Conservation (phyloP, 495 filamentous ascomycete genomes). For the Neurospora terricola region DNA sequence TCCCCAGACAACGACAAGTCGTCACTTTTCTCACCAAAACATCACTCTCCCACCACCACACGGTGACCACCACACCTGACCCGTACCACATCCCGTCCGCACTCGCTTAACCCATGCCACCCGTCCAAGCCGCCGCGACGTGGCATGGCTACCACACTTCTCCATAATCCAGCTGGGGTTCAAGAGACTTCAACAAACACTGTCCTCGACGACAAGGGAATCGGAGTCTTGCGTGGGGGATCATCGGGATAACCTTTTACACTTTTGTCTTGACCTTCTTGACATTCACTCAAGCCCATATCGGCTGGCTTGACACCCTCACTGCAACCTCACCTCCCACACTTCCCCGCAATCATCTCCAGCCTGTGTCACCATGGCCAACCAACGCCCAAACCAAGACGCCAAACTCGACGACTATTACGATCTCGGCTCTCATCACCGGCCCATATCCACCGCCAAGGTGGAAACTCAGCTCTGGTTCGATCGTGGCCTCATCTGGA, state of each 20-base stretch:
- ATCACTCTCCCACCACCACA: too few relatives aligned
- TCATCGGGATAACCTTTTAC: background rate
- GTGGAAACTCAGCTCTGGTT: slow-evolving; percentile 48
- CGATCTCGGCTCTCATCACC: slow-evolving; percentile 45
- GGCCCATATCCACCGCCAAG: slow-evolving; percentile 35
- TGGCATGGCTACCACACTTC: background rate
- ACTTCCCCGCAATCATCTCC: background rate
- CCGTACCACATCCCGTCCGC: background rate
- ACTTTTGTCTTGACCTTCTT: background rate
- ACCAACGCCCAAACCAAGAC: background rate
- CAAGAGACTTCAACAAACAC: background rate
- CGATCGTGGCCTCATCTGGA: slow-evolving; percentile 52
- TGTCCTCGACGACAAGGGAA: background rate
- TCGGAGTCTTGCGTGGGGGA: background rate
- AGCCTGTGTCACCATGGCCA: background rate
- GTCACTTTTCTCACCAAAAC: background rate
- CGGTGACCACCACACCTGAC: background rate
- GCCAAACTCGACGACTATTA: slow-evolving; percentile 32
- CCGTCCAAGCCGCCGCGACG: background rate
- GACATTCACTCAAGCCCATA: background rate
- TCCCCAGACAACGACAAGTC: background rate
- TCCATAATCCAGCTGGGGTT: background rate
- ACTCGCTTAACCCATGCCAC: background rate
- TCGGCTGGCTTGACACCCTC: background rate
- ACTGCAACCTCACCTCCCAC: background rate